Evolutionary conservation across 2,329 filamentous ascomycete species (phyloP), one percentile per base, ranked within the genome.

Genomic region (Zymoseptoria pseudotritici): DNA sequence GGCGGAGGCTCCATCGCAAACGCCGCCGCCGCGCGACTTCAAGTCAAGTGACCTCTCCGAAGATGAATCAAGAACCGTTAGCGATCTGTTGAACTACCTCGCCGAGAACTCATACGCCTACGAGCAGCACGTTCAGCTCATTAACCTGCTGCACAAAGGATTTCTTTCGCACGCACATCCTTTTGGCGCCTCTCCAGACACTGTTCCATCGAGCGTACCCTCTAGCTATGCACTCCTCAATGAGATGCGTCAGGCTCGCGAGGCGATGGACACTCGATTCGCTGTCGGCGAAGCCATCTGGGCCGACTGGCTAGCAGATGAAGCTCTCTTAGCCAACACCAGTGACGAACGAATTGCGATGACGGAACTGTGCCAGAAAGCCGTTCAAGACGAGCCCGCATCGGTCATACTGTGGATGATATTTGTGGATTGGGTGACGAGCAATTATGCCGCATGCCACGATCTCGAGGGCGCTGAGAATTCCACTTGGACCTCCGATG

Each of bases 361-460:
- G 54, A 81, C 91, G 70, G 89, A 93, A 72, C 76, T 88, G 52
- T 91, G 86, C 75, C 85, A 87, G 66, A 82, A 82, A 66, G 89
- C 89, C 59, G 83, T 87, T 21, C 76, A 78, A 60, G 86, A 89
- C 56, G 89, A 93, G 74, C 87, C 88, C 10, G 86, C 82, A 66
- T 92, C 89, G 68, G 78, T 88, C 61, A 85, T 83, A 63, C 77
- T 93, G 50, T 94, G 90, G 90, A 81, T 86, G 61, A 82, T 85
- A 26, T 93, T 92, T 71, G 90, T 87, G 73, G 86, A 91, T 68
- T 93, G 87, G 75, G 85, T 92, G 63, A 86, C 87, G 80, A 82
- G 83, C 20, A 83, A 91, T 10, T 86, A 89, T 73, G 80, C 80
- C 56, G 83, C 84, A 65, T 85, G 83, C 67, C 83, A 86, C 71